phyloP scores from a whole-genome alignment of 1,139 yeast species.

The Hanseniaspora sp. region DNA sequence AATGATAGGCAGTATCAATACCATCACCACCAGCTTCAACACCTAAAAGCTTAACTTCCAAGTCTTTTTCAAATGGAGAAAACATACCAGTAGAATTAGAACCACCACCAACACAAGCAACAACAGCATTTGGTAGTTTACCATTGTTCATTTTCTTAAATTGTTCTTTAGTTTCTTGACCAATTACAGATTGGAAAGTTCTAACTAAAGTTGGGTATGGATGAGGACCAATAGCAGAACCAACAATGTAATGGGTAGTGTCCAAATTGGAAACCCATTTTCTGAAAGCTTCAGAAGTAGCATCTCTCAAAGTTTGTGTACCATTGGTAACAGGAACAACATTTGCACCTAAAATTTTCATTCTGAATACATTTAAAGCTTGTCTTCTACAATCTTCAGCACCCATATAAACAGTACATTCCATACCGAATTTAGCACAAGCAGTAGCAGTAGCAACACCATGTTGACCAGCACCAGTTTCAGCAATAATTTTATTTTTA shows the following conservation, averaged over 20 bases:
- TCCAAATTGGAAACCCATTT: conserved; percentile 84
- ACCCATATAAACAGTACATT: conserved; percentile 97
- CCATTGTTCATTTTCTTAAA: conserved; percentile 68
- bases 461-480: conserved; percentile 99
- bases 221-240: conserved; percentile 98
- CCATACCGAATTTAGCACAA: conserved; percentile 91
- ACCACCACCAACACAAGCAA: conserved; percentile 99
- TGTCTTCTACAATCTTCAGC: conserved; percentile 98
- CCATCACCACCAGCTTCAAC: conserved; percentile 99
- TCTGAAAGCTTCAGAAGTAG: conserved; percentile 93
- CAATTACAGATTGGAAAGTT: conserved; percentile 96
- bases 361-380: conserved; percentile 93
- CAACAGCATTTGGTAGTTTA: conserved; percentile 80
- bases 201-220: conserved; percentile 97
- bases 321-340: conserved; percentile 92
- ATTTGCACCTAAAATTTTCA: conserved; percentile 90
- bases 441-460: conserved; percentile 99
- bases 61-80: conserved; percentile 80
- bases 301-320: conserved; percentile 91
- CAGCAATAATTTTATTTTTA: conserved; percentile 83
- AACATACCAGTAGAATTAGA: conserved; percentile 94
- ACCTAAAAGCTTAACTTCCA: conserved; percentile 69
- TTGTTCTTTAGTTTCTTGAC: conserved; percentile 86
- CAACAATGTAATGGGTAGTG: conserved; percentile 86
- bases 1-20: conserved; percentile 69